Evolutionary conservation across 2,329 filamentous ascomycete species (phyloP), one percentile per base, ranked within the genome.

Genomic region (Cercospora sp.): DNA sequence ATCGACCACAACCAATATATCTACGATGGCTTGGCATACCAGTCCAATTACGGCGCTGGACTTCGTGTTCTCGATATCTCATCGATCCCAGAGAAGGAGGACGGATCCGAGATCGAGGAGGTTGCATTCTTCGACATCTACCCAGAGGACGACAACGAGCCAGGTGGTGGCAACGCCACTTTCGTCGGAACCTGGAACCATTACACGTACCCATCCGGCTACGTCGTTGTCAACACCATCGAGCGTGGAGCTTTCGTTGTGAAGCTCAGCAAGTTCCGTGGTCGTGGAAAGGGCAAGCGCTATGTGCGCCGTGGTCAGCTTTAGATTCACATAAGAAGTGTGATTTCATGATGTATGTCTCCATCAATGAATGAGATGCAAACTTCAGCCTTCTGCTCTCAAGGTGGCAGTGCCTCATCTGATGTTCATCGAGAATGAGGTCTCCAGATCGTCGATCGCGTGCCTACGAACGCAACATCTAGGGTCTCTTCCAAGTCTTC

Each of bases 221-320:
- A 81, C 71, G 80, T 86, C 65, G 79, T 86, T 7, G 74, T 86
- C 69, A 85, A 86, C 75, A 84, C 81, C 3, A 86, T 86, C 66
- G 84, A 86, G 76, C 77, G 84, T 5, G 84, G 84, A 61, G 79
- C 80, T 5, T 86, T 82, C 60, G 79, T 83, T 7, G 78, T 86
- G 10, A 86, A 84, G 78, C 63, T 69, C 53, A 69, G 53, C 33
- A 65, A 66, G 55, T 70, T 69, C 20, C 55, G 59, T 4, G 67
- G 60, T 12, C 10, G 65, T 9, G 65, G 69, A 2, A 68, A 70
- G 60, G 67, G 70, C 8, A 71, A 59, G 48, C 58, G 59, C 42
- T 63, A 58, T 30, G 58, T 67, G 30, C 53, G 61, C 31, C 64
- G 69, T 16, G 66, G 63, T 18, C 53, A 59, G 36, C 23, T 64